Evolutionary conservation across 176 grass and related monocot species (phyloP), one percentile per base, ranked within the genome.

Genomic region (Zoysia pacifica): DNA sequence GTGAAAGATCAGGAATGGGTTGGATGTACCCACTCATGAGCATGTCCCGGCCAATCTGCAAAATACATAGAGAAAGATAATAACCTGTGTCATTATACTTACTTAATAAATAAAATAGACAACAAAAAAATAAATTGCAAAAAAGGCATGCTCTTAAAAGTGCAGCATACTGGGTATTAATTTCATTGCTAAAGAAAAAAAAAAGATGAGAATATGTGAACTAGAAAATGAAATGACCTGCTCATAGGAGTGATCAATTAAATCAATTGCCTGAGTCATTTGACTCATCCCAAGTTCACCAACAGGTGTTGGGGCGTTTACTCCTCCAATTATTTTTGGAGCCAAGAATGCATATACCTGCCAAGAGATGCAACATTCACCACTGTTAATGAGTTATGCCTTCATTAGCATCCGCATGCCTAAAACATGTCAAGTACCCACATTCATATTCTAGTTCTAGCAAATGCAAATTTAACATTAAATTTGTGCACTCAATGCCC

Each of bases 241-340:
- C 81, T 98, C 95, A 67, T 90, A 98, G 6, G 88, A 89, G 43
- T 84, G 72, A 83, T 98, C 95, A 90, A 94, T 61, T 59, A 98
- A 89, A 91, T 91, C 82, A 76, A 98, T 83, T 2, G 95, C 95
- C 73, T 98, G 95, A 16, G 88, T 93, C 95, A 98, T 98, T 72
- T 98, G 87, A 76, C 85, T 89, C 95, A 98, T 91, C 47, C 92
- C 90, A 64, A 98, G 83, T 65, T 98, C 95, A 69, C 90, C 95
- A 49, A 98, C 86, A 61, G 95, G 95, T 2, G 95, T 93, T 81
- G 95, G 95, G 70, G 95, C 95, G 86, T 93, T 89, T 78, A 61
- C n/a, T 86, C 95, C 95, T 19, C 95, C 95, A 83, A 98, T 89
- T 79, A 98, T 94, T 89, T 98, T 98, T 47, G 95, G 95, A 37